phyloP scores from a whole-genome alignment of 805 yeast species.

The Zygotorulaspora sp. region DNA sequence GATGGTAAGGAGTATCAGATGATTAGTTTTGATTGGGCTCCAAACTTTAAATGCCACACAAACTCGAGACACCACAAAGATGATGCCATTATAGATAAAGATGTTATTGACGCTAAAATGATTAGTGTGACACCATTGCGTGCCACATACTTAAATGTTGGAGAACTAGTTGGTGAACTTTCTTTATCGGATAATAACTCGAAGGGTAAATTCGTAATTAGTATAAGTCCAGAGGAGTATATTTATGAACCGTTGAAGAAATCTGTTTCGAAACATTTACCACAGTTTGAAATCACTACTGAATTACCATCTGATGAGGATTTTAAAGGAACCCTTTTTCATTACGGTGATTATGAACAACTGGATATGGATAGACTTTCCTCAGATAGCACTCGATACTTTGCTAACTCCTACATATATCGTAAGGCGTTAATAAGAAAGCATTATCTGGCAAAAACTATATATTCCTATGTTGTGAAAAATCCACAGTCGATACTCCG shows the following conservation, averaged over 20 bases:
- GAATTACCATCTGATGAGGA: conserved; percentile 18
- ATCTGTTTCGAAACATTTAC: conserved; percentile 34
- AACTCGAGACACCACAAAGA: conserved; percentile 27
- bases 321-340: conserved; percentile 45
- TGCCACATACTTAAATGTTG: conserved; percentile 55
- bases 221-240: conserved; percentile 38
- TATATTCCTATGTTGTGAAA: conserved; percentile 70
- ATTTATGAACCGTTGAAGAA: conserved; percentile 38
- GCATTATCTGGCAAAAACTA: conserved; percentile 80
- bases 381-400: conserved; percentile 42
- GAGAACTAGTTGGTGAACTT: conserved; percentile 22
- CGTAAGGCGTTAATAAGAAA: conserved; percentile 89
- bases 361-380: conserved; percentile 62
- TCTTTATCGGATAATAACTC: conserved; percentile 8
- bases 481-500: conserved; percentile 61
- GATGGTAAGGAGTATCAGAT: conserved; percentile 43
- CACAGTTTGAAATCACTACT: conserved; percentile 33
- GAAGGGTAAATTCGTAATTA: conserved; percentile 18
- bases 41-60: conserved; percentile 56
- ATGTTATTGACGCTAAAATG: conserved; percentile 59
- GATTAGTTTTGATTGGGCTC: conserved; percentile 71
- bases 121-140: conserved; percentile 67
- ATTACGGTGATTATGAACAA: conserved; percentile 87
- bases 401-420: conserved; percentile 75
- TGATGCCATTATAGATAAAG: conserved; percentile 57